Conservation (phyloP, 148 eudicot species). For the Chenopodium suecicum region DNA sequence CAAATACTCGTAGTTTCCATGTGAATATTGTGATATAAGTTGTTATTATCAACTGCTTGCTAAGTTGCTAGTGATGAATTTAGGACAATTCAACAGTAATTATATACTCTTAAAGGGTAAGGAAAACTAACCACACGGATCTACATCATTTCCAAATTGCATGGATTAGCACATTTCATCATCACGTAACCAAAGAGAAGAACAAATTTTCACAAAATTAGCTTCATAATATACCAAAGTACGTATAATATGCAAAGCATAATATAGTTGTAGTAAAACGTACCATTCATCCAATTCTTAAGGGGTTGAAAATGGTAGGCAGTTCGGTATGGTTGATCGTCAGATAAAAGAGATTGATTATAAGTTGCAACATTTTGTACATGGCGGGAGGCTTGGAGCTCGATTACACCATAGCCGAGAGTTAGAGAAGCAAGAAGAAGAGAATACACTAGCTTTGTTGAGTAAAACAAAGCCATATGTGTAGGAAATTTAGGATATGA, state of each 20-base stretch:
- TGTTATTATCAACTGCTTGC: too few species aligned
- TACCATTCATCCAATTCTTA: constrained; percentile 20
- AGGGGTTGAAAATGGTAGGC: constrained; percentile 19
- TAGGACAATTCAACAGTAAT: too few species aligned
- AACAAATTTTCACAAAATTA: too few species aligned
- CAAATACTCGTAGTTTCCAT: too few species aligned
- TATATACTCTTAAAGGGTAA: too few species aligned
- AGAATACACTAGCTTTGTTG: background rate
- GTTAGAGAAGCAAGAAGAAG: background rate
- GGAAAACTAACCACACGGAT: constrained; percentile 13
- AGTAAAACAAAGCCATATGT: background rate
- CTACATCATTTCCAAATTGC: background rate
- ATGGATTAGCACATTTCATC: background rate
- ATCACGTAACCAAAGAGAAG: background rate
- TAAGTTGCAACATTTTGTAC: background rate
- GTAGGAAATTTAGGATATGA: background rate
- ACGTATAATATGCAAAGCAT: too few species aligned
- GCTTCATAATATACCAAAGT: background rate
- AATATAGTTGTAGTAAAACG: too few species aligned
- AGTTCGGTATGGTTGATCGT: constrained; percentile 14
- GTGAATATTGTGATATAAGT: too few species aligned
- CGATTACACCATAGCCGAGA: background rate
- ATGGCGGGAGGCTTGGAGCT: background rate
- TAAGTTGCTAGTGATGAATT: too few species aligned
- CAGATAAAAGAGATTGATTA: background rate